phyloP scores from a whole-genome alignment of 2,329 filamentous ascomycete genomes.

The Clathrospora elynae region DNA sequence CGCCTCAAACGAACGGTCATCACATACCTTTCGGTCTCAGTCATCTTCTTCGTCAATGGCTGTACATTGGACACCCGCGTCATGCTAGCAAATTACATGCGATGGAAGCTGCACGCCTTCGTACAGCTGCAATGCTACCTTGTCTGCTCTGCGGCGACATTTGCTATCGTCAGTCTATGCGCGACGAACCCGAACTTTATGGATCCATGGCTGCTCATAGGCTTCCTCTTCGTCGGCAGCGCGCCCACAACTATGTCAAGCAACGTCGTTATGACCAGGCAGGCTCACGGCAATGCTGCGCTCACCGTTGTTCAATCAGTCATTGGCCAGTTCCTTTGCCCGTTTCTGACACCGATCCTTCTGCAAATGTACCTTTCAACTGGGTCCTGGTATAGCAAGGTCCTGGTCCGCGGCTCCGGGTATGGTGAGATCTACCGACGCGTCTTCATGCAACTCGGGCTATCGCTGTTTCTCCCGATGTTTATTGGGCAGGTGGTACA shows the following conservation, averaged over 20 bases:
- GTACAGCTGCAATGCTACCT: constrained; percentile 72
- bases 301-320: constrained; percentile 65
- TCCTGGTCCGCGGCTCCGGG: constrained; percentile 59
- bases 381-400: constrained; percentile 59
- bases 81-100: constrained; percentile 64
- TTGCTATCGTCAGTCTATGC: constrained; percentile 60
- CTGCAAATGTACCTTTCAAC: constrained; percentile 65
- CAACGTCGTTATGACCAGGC: constrained; percentile 74
- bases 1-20: constrained; percentile 57
- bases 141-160: constrained; percentile 66
- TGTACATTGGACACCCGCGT: constrained; percentile 69
- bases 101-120: constrained; percentile 70
- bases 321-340: constrained; percentile 70
- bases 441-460: constrained; percentile 70
- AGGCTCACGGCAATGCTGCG: constrained; percentile 65
- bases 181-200: constrained; percentile 58
- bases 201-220: constrained; percentile 68
- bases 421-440: constrained; percentile 67
- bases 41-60: constrained; percentile 74
- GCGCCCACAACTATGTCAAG: constrained; percentile 74
- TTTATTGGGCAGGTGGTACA: constrained; percentile 65
- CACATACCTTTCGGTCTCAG: constrained; percentile 69
- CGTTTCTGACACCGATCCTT: constrained; percentile 69
- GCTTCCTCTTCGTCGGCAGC: constrained; percentile 69
- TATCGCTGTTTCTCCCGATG: constrained; percentile 70